A percentile compares a stretch with the other conserved stretches of the same genome.
Conservation (phyloP, 768 basidiomycete species). For the Podaxis sp. region DNA sequence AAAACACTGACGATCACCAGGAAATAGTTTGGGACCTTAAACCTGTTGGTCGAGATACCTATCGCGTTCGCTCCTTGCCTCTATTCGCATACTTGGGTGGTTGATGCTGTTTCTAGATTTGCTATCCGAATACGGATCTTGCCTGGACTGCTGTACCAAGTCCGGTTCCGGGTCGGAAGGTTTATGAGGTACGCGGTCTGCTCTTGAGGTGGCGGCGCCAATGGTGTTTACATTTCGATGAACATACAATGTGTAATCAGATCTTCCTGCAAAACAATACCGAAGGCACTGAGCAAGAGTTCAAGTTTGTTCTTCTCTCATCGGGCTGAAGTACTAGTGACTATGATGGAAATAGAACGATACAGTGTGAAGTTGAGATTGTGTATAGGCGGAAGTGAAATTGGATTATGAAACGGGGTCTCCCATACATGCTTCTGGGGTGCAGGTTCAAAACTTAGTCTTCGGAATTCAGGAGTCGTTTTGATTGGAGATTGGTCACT, state of each 20-base stretch:
- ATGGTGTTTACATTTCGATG: no score
- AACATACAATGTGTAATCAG: background rate
- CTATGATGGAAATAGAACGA: no score
- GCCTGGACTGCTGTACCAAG: background rate
- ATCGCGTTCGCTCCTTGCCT: background rate
- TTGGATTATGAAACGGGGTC: no score
- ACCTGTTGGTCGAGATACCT: background rate
- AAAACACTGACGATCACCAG: background rate
- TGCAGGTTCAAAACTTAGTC: no score
- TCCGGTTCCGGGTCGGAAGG: background rate
- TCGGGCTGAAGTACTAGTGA: background rate
- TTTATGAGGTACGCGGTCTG: background rate
- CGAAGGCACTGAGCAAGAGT: background rate
- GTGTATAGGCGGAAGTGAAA: no score
- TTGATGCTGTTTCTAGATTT: background rate
- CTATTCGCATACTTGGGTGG: background rate
- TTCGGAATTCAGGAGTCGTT: no score
- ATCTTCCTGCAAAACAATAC: background rate
- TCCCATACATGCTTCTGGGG: no score
- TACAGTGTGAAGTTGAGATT: no score
- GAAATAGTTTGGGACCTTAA: constrained; percentile 1
- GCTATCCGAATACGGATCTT: background rate
- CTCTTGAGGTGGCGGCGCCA: background rate
- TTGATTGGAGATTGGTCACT: no score
- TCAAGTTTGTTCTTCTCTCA: background rate